Evolutionary conservation across 805 yeast genomes (phyloP).

Genomic region (Schwanniomyces polymorphus): DNA sequence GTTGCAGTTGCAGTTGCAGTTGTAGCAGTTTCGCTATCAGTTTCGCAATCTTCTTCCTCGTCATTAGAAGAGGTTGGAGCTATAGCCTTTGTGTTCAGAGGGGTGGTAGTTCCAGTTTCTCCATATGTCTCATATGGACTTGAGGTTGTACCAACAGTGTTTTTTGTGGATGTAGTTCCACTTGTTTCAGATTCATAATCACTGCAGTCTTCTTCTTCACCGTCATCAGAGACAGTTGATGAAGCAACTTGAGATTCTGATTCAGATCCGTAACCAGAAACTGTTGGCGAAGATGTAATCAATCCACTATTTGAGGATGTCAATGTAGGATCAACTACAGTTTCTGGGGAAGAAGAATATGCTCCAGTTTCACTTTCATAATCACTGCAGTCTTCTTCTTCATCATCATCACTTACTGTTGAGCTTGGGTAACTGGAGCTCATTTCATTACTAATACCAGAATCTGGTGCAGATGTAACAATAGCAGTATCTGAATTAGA

Average conservation of each 20-base stretch:
- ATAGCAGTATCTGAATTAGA: neutral
- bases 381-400: constrained; percentile 14
- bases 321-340: neutral
- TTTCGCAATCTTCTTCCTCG: constrained; percentile 11
- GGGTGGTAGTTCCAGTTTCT: constrained; percentile 1
- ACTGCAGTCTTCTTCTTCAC: constrained; percentile 14
- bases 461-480: neutral
- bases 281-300: neutral
- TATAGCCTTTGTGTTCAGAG: neutral
- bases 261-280: neutral
- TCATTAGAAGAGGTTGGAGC: constrained; percentile 5
- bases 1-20: neutral
- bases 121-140: neutral
- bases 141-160: neutral
- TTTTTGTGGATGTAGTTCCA: neutral
- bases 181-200: constrained; percentile 8
- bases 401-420: constrained; percentile 11
- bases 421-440: neutral
- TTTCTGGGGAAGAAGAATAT: too few relatives aligned
- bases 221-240: constrained; percentile 11
- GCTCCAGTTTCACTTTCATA: constrained; percentile 4
- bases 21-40: constrained; percentile 2
- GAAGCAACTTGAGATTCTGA: neutral
- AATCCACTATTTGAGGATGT: neutral
- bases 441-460: neutral